Evolutionary conservation across 139 green algal genomes (phyloP).

Genomic region (Trebouxia sp.): DNA sequence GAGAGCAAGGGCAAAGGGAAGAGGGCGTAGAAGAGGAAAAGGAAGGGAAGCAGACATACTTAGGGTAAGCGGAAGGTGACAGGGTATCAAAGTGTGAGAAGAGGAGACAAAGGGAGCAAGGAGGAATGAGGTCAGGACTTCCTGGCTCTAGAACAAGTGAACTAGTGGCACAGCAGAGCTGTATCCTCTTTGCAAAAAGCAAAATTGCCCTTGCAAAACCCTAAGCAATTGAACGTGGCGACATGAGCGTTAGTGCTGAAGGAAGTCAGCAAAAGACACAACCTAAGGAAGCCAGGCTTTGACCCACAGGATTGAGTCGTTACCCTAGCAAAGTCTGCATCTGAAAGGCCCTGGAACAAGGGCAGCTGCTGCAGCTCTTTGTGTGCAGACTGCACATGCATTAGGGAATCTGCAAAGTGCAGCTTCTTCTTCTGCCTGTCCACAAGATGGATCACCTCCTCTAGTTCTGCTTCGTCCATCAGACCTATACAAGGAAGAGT

Average conservation of each 20-base stretch:
- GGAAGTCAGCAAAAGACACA: neutral
- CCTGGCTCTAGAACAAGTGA: neutral
- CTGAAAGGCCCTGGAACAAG: conserved; percentile 18
- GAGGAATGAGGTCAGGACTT: too few relatives aligned
- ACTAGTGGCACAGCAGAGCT: neutral
- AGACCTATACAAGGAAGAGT: conserved; percentile 16
- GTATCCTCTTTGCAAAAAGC: neutral
- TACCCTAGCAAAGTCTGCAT: neutral
- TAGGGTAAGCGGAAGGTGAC: too few relatives aligned
- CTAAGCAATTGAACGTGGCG: neutral
- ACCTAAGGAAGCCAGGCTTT: neutral
- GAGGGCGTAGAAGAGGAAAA: too few relatives aligned
- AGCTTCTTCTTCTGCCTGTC: conserved; percentile 32
- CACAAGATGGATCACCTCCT: conserved; percentile 28
- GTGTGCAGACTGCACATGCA: neutral
- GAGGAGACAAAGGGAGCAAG: too few relatives aligned
- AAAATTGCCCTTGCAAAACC: neutral
- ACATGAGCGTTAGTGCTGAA: neutral
- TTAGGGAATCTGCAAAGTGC: conserved; percentile 22
- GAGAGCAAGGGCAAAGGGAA: too few relatives aligned
- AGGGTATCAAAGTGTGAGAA: too few relatives aligned
- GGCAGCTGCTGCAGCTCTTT: neutral
- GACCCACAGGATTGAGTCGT: neutral
- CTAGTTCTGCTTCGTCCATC: conserved; percentile 28
- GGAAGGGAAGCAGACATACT: too few relatives aligned